Percentiles rank a stretch among this genome's conserved stretches.
Evolutionary conservation across 352 stramenopile species (phyloP).

Genomic region (Pythium inflatum): DNA sequence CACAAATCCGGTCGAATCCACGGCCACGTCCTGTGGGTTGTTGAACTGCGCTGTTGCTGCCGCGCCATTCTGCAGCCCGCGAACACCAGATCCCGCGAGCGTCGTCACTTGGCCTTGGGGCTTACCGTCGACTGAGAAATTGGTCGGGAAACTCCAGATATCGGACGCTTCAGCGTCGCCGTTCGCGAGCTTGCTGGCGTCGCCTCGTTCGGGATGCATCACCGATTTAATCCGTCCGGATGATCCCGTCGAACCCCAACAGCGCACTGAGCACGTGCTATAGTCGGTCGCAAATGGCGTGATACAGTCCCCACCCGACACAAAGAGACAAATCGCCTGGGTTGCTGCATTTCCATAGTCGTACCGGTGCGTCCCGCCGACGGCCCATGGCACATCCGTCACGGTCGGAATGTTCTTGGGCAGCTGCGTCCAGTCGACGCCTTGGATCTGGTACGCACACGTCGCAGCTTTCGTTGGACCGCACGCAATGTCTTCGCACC

Average conservation of each 20-base stretch:
- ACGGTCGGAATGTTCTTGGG: conserved; percentile 92
- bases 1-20: conserved; percentile 91
- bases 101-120: conserved; percentile 91
- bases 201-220: conserved; percentile 43
- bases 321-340: conserved; percentile 90
- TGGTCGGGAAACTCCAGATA: conserved; percentile 60
- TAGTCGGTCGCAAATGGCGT: conserved; percentile 86
- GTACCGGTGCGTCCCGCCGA: conserved; percentile 89
- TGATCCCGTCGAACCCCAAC: conserved; percentile 77
- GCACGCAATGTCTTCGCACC: conserved; percentile 91
- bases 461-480: conserved; percentile 36
- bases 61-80: conserved; percentile 82
- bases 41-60: conserved; percentile 79
- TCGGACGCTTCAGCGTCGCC: conserved; percentile 60
- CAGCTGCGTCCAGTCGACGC: conserved; percentile 66
- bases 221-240: conserved; percentile 43
- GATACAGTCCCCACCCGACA: conserved; percentile 85
- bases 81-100: conserved; percentile 81
- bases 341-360: conserved; percentile 84
- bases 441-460: conserved; percentile 94
- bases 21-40: conserved; percentile 88
- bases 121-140: conserved; percentile 51
- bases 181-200: conserved; percentile 22
- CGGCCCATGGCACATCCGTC: conserved; percentile 92
- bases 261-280: conserved; percentile 86